A percentile compares a stretch with the other conserved stretches of the same genome.
phyloP scores from a whole-genome alignment of 2,329 filamentous ascomycete species.

The Fusarium odoratissimum region DNA sequence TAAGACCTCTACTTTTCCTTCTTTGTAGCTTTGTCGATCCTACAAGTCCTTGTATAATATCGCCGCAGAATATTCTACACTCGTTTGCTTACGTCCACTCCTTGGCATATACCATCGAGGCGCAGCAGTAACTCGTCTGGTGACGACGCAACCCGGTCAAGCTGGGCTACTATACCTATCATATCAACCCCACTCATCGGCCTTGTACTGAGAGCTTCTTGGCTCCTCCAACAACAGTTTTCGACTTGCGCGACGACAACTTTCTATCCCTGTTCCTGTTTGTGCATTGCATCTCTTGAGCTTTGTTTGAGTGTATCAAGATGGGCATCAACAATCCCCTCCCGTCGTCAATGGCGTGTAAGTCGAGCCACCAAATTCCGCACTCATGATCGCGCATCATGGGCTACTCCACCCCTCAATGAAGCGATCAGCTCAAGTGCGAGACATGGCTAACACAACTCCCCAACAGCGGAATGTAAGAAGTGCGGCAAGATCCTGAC shows the following conservation, averaged over 20 bases:
- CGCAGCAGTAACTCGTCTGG: conserved; percentile 33
- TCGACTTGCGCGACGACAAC: conserved; percentile 1
- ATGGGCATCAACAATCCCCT: conserved; percentile 77
- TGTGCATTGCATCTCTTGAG: not conserved
- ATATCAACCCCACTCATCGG: conserved; percentile 35
- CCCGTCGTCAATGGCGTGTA: conserved; percentile 75
- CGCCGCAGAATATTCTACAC: not conserved
- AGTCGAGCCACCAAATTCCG: conserved; percentile 51
- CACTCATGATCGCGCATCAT: conserved; percentile 35
- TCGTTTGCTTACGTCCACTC: conserved; percentile 10
- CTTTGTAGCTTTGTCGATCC: conserved; percentile 13
- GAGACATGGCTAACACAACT: conserved; percentile 25
- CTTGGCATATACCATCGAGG: conserved; percentile 29
- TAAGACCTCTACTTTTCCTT: not conserved
- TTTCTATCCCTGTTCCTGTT: not conserved
- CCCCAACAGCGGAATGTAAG: conserved; percentile 85
- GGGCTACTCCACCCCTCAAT: conserved; percentile 30
- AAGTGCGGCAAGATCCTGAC: conserved; percentile 96
- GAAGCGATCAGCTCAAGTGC: conserved; percentile 9
- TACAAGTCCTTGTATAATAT: conserved; percentile 5
- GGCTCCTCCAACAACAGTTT: conserved; percentile 28
- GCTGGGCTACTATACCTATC: conserved; percentile 22
- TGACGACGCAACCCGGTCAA: conserved; percentile 35
- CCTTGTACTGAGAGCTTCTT: conserved; percentile 32
- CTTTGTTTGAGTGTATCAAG: conserved; percentile 7